A percentile compares a stretch with the other conserved stretches of the same genome.
Conservation (phyloP, 2,329 filamentous ascomycete species). For the Paecilomyces sp. region DNA sequence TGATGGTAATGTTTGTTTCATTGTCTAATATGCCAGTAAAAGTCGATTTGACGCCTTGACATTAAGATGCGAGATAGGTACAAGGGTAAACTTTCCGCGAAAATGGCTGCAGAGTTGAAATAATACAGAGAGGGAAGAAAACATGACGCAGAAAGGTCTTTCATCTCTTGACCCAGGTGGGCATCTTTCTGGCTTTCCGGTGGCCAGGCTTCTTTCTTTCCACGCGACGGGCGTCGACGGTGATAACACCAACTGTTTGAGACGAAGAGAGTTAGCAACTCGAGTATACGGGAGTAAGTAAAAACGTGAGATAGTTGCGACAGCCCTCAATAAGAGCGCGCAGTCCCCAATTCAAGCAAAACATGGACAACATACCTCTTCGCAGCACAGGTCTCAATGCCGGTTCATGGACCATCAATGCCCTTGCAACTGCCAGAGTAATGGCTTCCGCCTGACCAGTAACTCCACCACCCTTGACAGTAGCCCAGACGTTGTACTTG, state of each 20-base stretch:
- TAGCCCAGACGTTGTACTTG: conserved; percentile 94
- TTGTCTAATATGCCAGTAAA: background rate
- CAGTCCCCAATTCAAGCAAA: background rate
- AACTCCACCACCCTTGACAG: conserved; percentile 76
- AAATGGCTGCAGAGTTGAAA: conserved; percentile 10
- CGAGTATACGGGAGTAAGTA: background rate
- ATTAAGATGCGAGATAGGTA: conserved; percentile 7
- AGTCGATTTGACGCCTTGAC: conserved; percentile 1
- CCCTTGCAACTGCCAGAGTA: conserved; percentile 82
- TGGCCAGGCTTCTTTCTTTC: conserved; percentile 98
- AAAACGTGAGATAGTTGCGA: background rate
- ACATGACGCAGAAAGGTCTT: background rate
- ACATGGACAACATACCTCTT: conserved; percentile 61
- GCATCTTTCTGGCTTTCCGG: conserved; percentile 95
- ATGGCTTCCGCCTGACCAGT: conserved; percentile 95
- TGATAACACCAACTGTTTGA: conserved; percentile 75
- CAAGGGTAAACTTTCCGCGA: conserved; percentile 11
- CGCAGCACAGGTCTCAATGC: conserved; percentile 79
- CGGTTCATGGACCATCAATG: conserved; percentile 84
- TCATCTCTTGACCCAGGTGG: conserved; percentile 88
- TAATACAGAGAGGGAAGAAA: conserved; percentile 12
- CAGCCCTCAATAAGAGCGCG: background rate
- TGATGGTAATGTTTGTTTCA: background rate
- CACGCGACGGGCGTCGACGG: conserved; percentile 81
- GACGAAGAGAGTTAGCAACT: conserved; percentile 12